Percentiles rank a stretch among this genome's conserved stretches.
These are phyloP conservation scores for Solanum pimpinellifolium DNA, from an alignment of 257 asterid species.

Conservation along the genomic window DNA sequence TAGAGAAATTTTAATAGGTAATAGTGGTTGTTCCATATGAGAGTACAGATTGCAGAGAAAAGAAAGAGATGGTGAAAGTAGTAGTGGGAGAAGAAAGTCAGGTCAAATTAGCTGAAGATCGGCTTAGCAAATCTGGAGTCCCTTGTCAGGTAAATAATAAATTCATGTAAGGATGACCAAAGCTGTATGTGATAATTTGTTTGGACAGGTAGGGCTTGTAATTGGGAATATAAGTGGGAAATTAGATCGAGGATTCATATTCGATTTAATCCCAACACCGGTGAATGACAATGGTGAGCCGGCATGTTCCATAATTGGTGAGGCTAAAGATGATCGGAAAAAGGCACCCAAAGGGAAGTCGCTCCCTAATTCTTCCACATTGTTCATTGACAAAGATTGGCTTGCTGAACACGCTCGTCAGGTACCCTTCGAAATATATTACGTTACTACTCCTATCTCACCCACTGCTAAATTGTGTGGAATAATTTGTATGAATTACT, in stretches of 20 bases:
- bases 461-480: not conserved
- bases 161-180: not conserved
- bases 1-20: not conserved
- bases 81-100: constrained; percentile 78
- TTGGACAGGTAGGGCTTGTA: constrained; percentile 69
- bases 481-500: not conserved
- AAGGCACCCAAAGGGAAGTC: constrained; percentile 49
- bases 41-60: not conserved
- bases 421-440: constrained; percentile 22
- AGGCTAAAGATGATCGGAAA: constrained; percentile 42
- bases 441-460: not conserved
- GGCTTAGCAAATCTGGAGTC: constrained; percentile 48
- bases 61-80: constrained; percentile 48
- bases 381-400: constrained; percentile 76
- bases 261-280: constrained; percentile 87
- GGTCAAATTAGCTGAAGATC: constrained; percentile 52
- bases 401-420: constrained; percentile 93
- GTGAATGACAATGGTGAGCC: constrained; percentile 69
- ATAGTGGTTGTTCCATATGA: not conserved
- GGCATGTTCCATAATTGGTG: constrained; percentile 52
- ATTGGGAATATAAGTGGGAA: constrained; percentile 68
- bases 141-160: constrained; percentile 39
- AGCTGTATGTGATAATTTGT: not conserved
- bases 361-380: constrained; percentile 46
- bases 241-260: constrained; percentile 75